Evolutionary conservation across 225 moss, liverwort and hornwort species (phyloP).

Genomic region (Marchantia paleacea): DNA sequence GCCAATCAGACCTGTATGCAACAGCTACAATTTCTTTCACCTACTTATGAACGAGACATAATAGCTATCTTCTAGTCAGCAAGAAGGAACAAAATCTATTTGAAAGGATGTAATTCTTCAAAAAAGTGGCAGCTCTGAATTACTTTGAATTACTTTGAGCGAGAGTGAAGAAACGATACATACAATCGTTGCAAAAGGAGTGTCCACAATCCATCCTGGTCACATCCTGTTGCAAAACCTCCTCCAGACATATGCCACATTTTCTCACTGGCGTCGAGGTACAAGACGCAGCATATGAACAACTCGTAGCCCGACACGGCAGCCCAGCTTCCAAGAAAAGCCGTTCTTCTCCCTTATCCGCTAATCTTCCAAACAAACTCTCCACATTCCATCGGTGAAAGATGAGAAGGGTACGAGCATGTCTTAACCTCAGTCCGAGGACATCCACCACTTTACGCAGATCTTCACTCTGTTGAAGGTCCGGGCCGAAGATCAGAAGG

Average conservation of each 20-base stretch:
- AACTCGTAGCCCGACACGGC: constrained; percentile 58
- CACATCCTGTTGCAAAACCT: constrained; percentile 53
- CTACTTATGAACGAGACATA: too few species aligned
- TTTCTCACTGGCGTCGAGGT: constrained; percentile 38
- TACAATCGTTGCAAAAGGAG: constrained; percentile 90
- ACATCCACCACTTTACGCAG: constrained; percentile 87
- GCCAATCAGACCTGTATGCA: too few species aligned
- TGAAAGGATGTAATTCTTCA: too few species aligned
- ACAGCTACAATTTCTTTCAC: too few species aligned
- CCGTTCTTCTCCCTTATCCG: constrained; percentile 74
- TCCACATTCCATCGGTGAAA: constrained; percentile 97
- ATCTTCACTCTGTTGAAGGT: constrained; percentile 64
- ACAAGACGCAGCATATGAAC: constrained; percentile 30
- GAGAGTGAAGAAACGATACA: constrained; percentile 14
- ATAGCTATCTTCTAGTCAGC: too few species aligned
- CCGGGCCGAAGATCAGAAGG: constrained; percentile 9
- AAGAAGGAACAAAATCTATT: too few species aligned
- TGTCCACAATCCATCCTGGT: constrained; percentile 98
- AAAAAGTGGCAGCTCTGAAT: too few species aligned
- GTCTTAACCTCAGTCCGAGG: constrained; percentile 63
- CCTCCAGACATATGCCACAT: constrained; percentile 89
- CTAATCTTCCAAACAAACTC: constrained; percentile 75
- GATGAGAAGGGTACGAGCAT: constrained; percentile 92
- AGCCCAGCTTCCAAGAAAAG: constrained; percentile 89
- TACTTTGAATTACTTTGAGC: too few species aligned